Evolutionary conservation across 2,329 filamentous ascomycete genomes (phyloP).

Genomic region (Trichoderma sp.): DNA sequence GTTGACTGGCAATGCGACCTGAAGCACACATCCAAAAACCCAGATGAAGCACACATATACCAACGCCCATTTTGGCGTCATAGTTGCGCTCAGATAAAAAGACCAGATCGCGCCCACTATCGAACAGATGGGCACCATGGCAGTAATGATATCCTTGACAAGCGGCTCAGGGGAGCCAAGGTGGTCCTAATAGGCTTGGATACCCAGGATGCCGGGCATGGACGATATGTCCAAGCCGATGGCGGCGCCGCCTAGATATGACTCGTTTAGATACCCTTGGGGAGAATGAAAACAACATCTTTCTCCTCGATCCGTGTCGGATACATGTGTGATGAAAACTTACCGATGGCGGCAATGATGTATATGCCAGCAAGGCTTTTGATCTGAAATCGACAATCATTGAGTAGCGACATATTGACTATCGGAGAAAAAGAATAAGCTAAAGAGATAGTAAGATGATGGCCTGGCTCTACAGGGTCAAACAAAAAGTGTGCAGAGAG

Average conservation of each 20-base stretch:
- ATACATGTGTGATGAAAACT: constrained; percentile 27
- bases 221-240: constrained; percentile 81
- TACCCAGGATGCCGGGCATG: constrained; percentile 71
- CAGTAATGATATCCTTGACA: constrained; percentile 71
- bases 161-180: constrained; percentile 64
- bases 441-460: not conserved
- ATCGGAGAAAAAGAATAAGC: not conserved
- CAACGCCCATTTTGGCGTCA: constrained; percentile 54
- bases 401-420: not conserved
- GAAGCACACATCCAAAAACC: constrained; percentile 57
- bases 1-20: constrained; percentile 66
- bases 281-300: constrained; percentile 2
- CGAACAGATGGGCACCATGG: constrained; percentile 74
- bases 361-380: constrained; percentile 64
- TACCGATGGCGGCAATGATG: constrained; percentile 64
- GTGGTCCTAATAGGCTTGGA: constrained; percentile 70
- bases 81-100: constrained; percentile 55
- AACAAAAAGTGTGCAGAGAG: not conserved
- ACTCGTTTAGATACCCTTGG: not conserved
- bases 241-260: constrained; percentile 63
- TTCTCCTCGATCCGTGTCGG: not conserved
- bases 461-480: no score
- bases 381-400: constrained; percentile 45
- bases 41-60: constrained; percentile 56
- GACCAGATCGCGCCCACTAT: constrained; percentile 61